Percentiles rank a stretch among this genome's conserved stretches.
Conservation (phyloP, 768 basidiomycete species). For the Pleurotus eryngii region DNA sequence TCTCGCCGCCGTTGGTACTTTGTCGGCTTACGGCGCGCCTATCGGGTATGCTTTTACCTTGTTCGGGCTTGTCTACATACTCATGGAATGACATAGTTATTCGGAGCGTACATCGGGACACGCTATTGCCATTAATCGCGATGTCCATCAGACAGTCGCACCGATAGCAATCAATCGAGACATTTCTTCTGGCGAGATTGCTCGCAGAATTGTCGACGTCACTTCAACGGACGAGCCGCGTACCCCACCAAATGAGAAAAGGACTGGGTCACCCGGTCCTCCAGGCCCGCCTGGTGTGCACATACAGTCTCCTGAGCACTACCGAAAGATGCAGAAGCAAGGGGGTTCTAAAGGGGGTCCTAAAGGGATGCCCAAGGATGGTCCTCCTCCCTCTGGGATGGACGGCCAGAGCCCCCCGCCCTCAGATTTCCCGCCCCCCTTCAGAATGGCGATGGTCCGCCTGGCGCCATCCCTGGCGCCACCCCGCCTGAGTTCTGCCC, state of each 20-base stretch:
- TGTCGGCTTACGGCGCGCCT: not conserved
- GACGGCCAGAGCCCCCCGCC: not conserved
- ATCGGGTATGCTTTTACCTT: not conserved
- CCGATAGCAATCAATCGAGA: not conserved
- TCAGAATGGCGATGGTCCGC: not conserved
- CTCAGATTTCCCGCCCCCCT: not conserved
- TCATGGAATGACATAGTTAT: not conserved
- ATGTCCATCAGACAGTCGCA: not conserved
- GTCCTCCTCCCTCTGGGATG: not conserved
- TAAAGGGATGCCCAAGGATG: not conserved
- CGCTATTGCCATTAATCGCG: constrained; percentile 1
- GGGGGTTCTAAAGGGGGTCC: not conserved
- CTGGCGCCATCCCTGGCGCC: not conserved
- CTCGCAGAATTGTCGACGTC: not conserved
- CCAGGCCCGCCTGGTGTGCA: too few relatives aligned
- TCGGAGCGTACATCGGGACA: not conserved
- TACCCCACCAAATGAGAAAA: too few relatives aligned
- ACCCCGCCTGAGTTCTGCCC: too few relatives aligned
- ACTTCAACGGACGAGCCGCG: too few relatives aligned
- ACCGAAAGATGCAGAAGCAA: too few relatives aligned
- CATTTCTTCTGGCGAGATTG: not conserved
- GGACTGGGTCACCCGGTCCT: too few relatives aligned
- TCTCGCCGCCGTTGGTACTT: not conserved
- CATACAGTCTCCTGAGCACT: too few relatives aligned
- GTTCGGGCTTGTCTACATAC: not conserved